Base-by-base conservation (phyloP, 371 early-diverging fungal genomes). In the Circinella umbellata region DNA sequence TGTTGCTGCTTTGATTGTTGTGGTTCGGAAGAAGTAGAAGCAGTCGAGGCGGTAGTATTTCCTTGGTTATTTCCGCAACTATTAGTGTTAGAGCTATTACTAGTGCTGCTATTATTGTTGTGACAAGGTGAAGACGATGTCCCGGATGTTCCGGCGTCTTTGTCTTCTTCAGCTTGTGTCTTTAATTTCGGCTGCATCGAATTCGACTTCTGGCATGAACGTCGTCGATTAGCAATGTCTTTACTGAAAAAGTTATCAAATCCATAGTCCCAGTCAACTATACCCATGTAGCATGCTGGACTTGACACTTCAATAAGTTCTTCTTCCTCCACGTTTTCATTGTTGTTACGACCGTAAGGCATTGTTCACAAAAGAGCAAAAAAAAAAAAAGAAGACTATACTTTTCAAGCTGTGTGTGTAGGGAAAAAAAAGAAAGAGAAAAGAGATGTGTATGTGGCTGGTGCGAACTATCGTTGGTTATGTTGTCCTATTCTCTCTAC, bases 231-330 rank as follows among this genome's bases (percentile, higher is more conserved):
- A 14, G 57, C 18, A 57, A 57, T 57, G 57, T 18, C 20, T 10
- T 57, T 34, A n/a, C 57, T 57, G 4, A 57, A 57, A 34, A 57
- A 57, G 34, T 57, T 34, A 34, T 57, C 57, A n/a, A 57, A 57
- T 7, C 57, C 57, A 57, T 57, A 57, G 57, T 57, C 57, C 57
- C 57, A 57, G 14, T 57, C 57, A 4, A 57, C 57, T 10, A 57
- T 4, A 34, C 57, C 57, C 57, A 57, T 57, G 57, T 57, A 57
- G 57, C 57, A 57, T 57, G 57, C 57, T 13, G 57, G 57, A 34
- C 57, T 57, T 13, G 57, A 11, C 57, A 57, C n/a, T 57, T 57
- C 57, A 18, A 57, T n/a, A 34, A 27, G 7, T 11, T 18, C 20
- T 34, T 18, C 20, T 6, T 57, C 57, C 6, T 57, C 57, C 4